These are phyloP conservation scores for Cryptococcus neoformans DNA, from an alignment of 1,284 basidiomycete genomes.

Conservation along the genomic window DNA sequence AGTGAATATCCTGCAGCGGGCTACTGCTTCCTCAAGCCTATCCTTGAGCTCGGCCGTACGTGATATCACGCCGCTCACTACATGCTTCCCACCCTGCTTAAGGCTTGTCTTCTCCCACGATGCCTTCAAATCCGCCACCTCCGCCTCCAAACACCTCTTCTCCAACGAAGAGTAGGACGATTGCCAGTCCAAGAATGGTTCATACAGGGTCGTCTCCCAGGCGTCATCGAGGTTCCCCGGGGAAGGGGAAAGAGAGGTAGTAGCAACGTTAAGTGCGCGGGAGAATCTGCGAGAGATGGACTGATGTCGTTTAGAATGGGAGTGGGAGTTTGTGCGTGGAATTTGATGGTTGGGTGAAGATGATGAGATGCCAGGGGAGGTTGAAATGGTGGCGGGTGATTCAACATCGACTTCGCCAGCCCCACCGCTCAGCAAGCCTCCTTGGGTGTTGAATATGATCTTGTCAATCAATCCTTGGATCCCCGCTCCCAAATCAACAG, in stretches of 20 bases:
- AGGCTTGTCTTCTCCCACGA: conserved; percentile 13
- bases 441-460: conserved; percentile 36
- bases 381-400: neutral
- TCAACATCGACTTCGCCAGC: neutral
- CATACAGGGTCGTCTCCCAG: conserved; percentile 87
- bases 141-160: conserved; percentile 61
- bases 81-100: conserved; percentile 8
- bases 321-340: conserved; percentile 5
- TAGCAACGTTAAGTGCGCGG: conserved; percentile 10
- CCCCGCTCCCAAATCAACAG: conserved; percentile 72
- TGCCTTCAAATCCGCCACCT: conserved; percentile 52
- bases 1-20: conserved; percentile 72
- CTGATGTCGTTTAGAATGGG: conserved; percentile 1
- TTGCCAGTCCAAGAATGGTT: conserved; percentile 87
- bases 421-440: conserved; percentile 24
- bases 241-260: conserved; percentile 20
- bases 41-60: conserved; percentile 67
- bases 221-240: conserved; percentile 5
- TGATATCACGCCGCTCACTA: conserved; percentile 61
- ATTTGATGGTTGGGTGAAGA: conserved; percentile 5
- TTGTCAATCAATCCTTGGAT: conserved; percentile 75
- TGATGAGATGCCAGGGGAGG: conserved; percentile 4
- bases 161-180: conserved; percentile 76
- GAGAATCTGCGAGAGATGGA: conserved; percentile 37
- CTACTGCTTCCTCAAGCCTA: conserved; percentile 72